These are phyloP conservation scores for Hippophae gyantsensis DNA, from an alignment of 306 rosid species.

Conservation along the genomic window DNA sequence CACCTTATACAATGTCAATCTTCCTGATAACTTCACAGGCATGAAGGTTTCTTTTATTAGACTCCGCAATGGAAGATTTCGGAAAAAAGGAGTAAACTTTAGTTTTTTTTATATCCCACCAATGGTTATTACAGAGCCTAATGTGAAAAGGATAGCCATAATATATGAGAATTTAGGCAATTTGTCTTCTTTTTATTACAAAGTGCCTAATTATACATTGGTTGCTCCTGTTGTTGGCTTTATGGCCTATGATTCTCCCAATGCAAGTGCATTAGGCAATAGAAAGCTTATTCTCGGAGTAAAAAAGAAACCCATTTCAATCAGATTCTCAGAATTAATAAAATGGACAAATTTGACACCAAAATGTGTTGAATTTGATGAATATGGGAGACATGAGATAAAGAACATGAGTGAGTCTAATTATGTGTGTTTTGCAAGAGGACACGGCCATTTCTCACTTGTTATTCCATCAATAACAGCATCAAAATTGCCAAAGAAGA, in stretches of 20 bases:
- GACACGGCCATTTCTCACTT: constrained; percentile 62
- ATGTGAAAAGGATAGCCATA: constrained; percentile 40
- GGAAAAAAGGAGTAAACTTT: constrained; percentile 44
- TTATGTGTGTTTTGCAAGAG: constrained; percentile 27
- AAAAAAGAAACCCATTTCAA: constrained; percentile 33
- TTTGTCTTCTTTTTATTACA: constrained; percentile 54
- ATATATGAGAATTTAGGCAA: constrained; percentile 67
- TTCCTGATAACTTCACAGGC: constrained; percentile 67
- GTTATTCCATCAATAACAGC: constrained; percentile 31
- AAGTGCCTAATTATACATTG: constrained; percentile 50
- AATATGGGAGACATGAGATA: constrained; percentile 35
- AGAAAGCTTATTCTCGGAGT: constrained; percentile 29
- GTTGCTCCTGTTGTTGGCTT: constrained; percentile 74
- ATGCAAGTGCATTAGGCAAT: constrained; percentile 11
- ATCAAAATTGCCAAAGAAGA: neutral
- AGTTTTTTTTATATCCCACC: constrained; percentile 50
- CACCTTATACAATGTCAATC: constrained; percentile 35
- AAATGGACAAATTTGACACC: constrained; percentile 24
- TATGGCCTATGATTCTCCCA: constrained; percentile 44
- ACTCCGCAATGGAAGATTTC: constrained; percentile 36
- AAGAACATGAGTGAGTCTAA: constrained; percentile 32
- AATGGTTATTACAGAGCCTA: constrained; percentile 32
- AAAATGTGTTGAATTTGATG: constrained; percentile 51
- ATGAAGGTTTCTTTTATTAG: constrained; percentile 45
- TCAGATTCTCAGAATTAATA: constrained; percentile 26